These are phyloP conservation scores for Cymbidium sinense DNA, from an alignment of 106 monocot genomes.

Conservation along the genomic window DNA sequence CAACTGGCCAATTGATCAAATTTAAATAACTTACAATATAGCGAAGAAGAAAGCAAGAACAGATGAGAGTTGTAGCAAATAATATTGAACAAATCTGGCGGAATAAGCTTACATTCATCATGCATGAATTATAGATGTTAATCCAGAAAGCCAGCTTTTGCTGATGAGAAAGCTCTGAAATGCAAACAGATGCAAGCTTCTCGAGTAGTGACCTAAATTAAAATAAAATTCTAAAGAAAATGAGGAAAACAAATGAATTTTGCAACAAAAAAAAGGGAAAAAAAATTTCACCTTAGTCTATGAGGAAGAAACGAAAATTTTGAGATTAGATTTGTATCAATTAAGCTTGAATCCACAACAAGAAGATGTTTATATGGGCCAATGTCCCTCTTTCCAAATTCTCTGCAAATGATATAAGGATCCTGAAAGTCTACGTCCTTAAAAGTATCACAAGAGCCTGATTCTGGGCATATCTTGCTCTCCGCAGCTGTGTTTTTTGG, in stretches of 20 bases:
- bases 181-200: conserved; percentile 56
- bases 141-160: conserved; percentile 98
- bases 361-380: conserved; percentile 3
- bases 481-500: not conserved
- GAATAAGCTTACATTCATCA: conserved; percentile 78
- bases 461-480: not conserved
- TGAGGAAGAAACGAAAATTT: not conserved
- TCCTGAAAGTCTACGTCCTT: conserved; percentile 30
- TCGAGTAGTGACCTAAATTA: conserved; percentile 47
- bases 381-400: conserved; percentile 59
- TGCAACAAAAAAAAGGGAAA: not conserved
- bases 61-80: too few species aligned
- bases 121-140: conserved; percentile 93
- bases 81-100: too few species aligned
- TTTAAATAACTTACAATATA: too few species aligned
- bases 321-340: not conserved
- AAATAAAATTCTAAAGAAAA: not conserved
- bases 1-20: too few species aligned
- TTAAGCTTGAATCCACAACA: not conserved
- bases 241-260: too few species aligned
- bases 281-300: conserved; percentile 1
- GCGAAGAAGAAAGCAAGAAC: too few species aligned
- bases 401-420: conserved; percentile 51
- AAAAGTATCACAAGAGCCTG: not conserved
- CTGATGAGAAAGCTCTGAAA: conserved; percentile 60